Conservation (phyloP, 345 rosid genomes). For the Cardamine chenopodiifolia region DNA sequence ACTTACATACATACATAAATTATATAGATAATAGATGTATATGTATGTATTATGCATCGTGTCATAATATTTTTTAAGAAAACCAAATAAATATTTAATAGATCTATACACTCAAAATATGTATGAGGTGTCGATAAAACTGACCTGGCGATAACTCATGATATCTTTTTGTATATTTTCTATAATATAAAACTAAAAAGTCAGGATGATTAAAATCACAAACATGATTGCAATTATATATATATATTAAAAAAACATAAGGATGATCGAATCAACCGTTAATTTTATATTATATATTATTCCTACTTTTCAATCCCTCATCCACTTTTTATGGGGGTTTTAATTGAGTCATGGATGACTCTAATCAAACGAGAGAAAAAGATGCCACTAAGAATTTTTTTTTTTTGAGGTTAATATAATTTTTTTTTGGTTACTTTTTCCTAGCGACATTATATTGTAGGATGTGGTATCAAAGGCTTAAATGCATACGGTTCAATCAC, state of each 20-base stretch:
- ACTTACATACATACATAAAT: background rate
- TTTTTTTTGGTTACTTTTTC: background rate
- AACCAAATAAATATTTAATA: conserved; percentile 19
- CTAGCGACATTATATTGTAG: conserved; percentile 6
- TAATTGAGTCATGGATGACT: conserved; percentile 42
- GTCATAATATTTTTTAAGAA: background rate
- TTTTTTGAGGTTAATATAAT: background rate
- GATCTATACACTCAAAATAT: conserved; percentile 10
- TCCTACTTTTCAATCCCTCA: background rate
- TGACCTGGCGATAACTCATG: conserved; percentile 43
- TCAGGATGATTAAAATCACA: conserved; percentile 34
- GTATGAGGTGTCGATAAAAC: conserved; percentile 41
- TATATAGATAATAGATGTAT: background rate
- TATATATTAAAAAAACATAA: background rate
- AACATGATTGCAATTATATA: conserved; percentile 30
- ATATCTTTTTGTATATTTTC: conserved; percentile 23
- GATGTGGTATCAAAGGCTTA: conserved; percentile 10
- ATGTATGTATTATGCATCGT: conserved; percentile 29
- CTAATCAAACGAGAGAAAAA: conserved; percentile 38
- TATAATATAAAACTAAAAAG: conserved; percentile 34
- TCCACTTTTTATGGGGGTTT: conserved; percentile 32
- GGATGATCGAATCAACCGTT: conserved; percentile 44
- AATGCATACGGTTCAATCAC: background rate
- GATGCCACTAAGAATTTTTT: conserved; percentile 30
- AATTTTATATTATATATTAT: conserved; percentile 17